Evolutionary conservation across 108 stramenopile genomes (phyloP).

Genomic region (Thalassiosira profunda): DNA sequence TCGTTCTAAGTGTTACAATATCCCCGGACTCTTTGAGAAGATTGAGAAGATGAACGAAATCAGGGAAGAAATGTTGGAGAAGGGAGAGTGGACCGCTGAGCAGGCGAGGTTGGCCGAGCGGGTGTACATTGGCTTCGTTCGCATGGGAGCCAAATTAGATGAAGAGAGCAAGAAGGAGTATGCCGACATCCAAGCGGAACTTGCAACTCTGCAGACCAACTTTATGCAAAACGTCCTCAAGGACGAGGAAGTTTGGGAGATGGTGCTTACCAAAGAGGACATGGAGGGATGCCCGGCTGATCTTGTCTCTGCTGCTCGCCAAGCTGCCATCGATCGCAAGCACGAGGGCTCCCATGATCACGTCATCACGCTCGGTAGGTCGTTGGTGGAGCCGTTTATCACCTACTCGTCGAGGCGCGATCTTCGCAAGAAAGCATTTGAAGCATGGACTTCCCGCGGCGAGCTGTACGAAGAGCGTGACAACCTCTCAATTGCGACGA

Average conservation of each 20-base stretch:
- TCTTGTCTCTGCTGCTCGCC: conserved; percentile 63
- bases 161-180: conserved; percentile 57
- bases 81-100: conserved; percentile 49
- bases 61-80: conserved; percentile 31
- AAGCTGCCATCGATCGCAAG: conserved; percentile 71
- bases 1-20: conserved; percentile 32
- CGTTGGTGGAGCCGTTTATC: conserved; percentile 80
- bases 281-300: conserved; percentile 68
- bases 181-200: conserved; percentile 68
- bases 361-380: conserved; percentile 74
- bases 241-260: conserved; percentile 74
- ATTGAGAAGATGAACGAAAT: conserved; percentile 51
- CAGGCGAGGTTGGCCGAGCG: conserved; percentile 74
- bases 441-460: conserved; percentile 70
- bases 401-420: conserved; percentile 61
- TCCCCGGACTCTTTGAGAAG: conserved; percentile 79
- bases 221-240: conserved; percentile 81
- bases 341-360: conserved; percentile 51
- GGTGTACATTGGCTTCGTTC: conserved; percentile 67
- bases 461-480: conserved; percentile 62
- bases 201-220: conserved; percentile 65
- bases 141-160: conserved; percentile 67
- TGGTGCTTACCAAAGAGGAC: conserved; percentile 57
- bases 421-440: conserved; percentile 62
- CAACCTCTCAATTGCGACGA: conserved; percentile 60